Evolutionary conservation across 2,329 filamentous ascomycete species (phyloP).

Genomic region (Arthroderma sp.): DNA sequence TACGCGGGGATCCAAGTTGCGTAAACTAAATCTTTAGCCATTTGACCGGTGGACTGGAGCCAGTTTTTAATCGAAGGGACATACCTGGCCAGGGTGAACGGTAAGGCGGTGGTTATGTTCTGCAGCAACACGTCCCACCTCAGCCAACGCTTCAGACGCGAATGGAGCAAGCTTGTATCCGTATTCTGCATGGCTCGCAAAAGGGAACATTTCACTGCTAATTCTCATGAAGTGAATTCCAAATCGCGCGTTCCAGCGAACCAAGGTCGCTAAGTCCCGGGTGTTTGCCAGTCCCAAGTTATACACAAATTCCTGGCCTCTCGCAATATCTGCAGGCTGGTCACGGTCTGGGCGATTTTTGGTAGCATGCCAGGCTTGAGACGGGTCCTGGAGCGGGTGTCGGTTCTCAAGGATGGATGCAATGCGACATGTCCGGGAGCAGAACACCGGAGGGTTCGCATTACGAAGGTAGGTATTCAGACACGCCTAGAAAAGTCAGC

Average conservation of each 20-base stretch:
- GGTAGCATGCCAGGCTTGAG: conserved; percentile 63
- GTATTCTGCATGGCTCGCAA: conserved; percentile 76
- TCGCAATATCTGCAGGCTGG: conserved; percentile 52
- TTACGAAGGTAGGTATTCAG: conserved; percentile 81
- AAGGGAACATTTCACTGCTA: conserved; percentile 94
- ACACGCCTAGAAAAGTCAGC: conserved; percentile 50
- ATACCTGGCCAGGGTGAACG: conserved; percentile 70
- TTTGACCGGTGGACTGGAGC: neutral
- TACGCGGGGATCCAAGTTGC: conserved; percentile 72
- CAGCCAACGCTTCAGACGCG: conserved; percentile 62
- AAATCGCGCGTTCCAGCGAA: conserved; percentile 85
- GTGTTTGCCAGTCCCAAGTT: conserved; percentile 66
- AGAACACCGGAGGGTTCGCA: conserved; percentile 74
- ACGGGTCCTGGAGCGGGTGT: conserved; percentile 64
- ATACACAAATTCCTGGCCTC: conserved; percentile 63
- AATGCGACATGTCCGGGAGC: conserved; percentile 82
- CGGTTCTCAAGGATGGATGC: conserved; percentile 81
- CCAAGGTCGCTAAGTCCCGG: conserved; percentile 69
- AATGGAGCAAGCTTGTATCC: conserved; percentile 79
- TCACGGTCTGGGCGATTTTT: conserved; percentile 76
- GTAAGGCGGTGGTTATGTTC: conserved; percentile 74
- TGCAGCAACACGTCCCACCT: conserved; percentile 63
- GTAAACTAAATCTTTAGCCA: conserved; percentile 50
- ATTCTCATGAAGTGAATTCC: conserved; percentile 85
- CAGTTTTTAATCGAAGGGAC: conserved; percentile 1